Conservation (phyloP, 768 basidiomycete genomes). For the Lactarius quietus region DNA sequence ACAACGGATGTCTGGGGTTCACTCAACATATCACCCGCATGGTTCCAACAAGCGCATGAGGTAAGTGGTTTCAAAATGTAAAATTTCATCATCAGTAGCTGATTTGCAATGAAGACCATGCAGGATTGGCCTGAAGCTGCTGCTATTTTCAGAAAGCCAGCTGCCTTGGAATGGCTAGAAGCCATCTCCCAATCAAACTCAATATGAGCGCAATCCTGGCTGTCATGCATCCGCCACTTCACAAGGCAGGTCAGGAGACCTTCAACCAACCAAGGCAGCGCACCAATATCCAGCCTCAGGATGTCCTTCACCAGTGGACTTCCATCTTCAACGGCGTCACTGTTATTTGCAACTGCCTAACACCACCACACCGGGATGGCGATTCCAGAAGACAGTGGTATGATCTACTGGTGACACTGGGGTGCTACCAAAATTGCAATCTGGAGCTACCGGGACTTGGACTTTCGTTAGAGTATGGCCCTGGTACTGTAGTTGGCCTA, state of each 20-base stretch:
- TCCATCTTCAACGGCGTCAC: neutral
- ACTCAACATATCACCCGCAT: neutral
- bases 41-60: neutral
- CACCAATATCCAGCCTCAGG: neutral
- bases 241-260: neutral
- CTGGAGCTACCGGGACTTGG: neutral
- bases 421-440: neutral
- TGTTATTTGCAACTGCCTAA: neutral
- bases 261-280: too few relatives aligned
- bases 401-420: neutral
- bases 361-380: neutral
- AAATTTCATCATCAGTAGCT: neutral
- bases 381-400: neutral
- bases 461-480: neutral
- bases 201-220: neutral
- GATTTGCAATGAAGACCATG: neutral
- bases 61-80: neutral
- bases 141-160: neutral
- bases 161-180: neutral
- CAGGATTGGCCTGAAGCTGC: too few relatives aligned
- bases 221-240: neutral
- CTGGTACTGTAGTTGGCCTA: neutral
- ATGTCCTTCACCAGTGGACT: neutral
- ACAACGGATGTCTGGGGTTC: neutral
- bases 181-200: neutral